Conservation (phyloP, 2,329 filamentous ascomycete genomes). For the Annulohypoxylon truncatum region DNA sequence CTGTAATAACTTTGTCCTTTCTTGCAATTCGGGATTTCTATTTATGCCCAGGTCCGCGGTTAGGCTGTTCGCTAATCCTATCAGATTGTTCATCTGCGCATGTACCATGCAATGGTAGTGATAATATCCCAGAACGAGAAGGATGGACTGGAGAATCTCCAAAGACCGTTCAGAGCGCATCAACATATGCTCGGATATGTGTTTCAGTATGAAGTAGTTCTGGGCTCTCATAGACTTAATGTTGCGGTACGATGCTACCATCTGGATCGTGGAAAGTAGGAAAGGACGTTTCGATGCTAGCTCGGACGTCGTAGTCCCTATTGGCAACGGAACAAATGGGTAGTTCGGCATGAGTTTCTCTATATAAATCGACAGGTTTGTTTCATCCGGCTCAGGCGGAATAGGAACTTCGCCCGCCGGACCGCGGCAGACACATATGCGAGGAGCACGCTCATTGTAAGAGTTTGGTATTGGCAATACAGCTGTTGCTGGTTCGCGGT, state of each 20-base stretch:
- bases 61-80: slow-evolving; percentile 61
- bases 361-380: slow-evolving; percentile 59
- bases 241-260: slow-evolving; percentile 62
- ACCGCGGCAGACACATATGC: slow-evolving; percentile 61
- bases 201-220: slow-evolving; percentile 60
- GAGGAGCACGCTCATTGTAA: slow-evolving; percentile 61
- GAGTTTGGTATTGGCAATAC: slow-evolving; percentile 50
- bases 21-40: slow-evolving; percentile 54
- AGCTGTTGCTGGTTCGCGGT: slow-evolving; percentile 38
- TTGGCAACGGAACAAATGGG: slow-evolving; percentile 61
- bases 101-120: slow-evolving; percentile 67
- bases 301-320: slow-evolving; percentile 51
- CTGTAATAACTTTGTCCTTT: slow-evolving; percentile 58
- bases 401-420: slow-evolving; percentile 54
- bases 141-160: slow-evolving; percentile 61
- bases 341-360: slow-evolving; percentile 56
- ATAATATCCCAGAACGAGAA: slow-evolving; percentile 63
- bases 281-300: slow-evolving; percentile 58
- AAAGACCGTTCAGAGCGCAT: slow-evolving; percentile 62
- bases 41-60: slow-evolving; percentile 61
- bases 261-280: slow-evolving; percentile 61
- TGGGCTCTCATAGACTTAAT: slow-evolving; percentile 62
- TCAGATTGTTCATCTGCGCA: slow-evolving; percentile 62
- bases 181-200: slow-evolving; percentile 62
- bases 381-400: slow-evolving; percentile 59